phyloP scores from a whole-genome alignment of 768 basidiomycete genomes.

The Mycena albidolilacea region DNA sequence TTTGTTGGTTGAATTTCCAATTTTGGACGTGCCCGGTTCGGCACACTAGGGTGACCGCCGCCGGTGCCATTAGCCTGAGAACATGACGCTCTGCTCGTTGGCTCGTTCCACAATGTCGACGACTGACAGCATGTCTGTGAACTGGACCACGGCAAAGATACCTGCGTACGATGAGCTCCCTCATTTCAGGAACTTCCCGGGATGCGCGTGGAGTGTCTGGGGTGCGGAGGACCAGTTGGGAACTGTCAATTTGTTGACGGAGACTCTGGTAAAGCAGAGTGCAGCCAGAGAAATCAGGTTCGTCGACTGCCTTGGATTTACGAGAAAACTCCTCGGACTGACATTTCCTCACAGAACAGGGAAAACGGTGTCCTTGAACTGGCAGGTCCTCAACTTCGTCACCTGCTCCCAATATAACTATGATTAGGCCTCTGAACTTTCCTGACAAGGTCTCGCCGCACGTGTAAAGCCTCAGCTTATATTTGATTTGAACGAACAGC shows the following conservation, averaged over 20 bases:
- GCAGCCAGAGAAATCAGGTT: slow-evolving; percentile 72
- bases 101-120: slow-evolving; percentile 3
- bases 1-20: not conserved
- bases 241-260: slow-evolving; percentile 76
- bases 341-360: slow-evolving; percentile 58
- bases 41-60: not conserved
- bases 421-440: slow-evolving; percentile 75
- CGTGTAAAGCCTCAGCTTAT: not conserved
- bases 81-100: not conserved
- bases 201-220: slow-evolving; percentile 84
- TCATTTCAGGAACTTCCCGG: slow-evolving; percentile 67
- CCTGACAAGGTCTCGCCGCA: slow-evolving; percentile 65
- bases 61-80: not conserved
- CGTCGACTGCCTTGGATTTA: slow-evolving; percentile 42
- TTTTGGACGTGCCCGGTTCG: not conserved
- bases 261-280: slow-evolving; percentile 69
- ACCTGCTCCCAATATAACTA: slow-evolving; percentile 5
- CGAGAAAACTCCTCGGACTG: not conserved
- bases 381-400: slow-evolving; percentile 55
- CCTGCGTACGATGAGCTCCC: slow-evolving; percentile 49
- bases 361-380: slow-evolving; percentile 72
- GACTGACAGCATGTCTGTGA: slow-evolving; percentile 8
- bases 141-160: slow-evolving; percentile 26
- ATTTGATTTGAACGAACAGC: slow-evolving; percentile 52
- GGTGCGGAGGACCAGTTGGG: slow-evolving; percentile 78